Evolutionary conservation across 805 yeast species (phyloP).

Genomic region (Ogataea nitratoaversa): DNA sequence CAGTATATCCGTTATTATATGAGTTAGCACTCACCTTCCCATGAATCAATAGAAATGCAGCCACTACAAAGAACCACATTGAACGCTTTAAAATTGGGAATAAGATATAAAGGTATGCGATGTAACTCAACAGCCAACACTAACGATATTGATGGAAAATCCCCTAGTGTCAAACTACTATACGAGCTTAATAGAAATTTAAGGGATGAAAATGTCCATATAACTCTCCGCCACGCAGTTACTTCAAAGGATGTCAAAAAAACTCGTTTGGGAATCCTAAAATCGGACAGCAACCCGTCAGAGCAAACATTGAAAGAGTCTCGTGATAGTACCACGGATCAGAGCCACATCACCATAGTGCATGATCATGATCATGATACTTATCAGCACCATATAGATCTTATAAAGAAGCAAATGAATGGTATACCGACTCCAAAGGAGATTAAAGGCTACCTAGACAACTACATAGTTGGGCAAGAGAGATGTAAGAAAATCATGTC

Average conservation of each 20-base stretch:
- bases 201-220: conserved; percentile 16
- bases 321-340: not conserved
- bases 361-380: conserved; percentile 2
- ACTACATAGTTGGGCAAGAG: conserved; percentile 54
- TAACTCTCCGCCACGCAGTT: not conserved
- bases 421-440: conserved; percentile 44
- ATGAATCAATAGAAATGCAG: too few relatives aligned
- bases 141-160: conserved; percentile 2
- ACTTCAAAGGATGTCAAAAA: not conserved
- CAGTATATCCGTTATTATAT: too few relatives aligned
- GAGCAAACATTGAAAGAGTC: too few relatives aligned
- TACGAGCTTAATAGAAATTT: conserved; percentile 12
- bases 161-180: conserved; percentile 15
- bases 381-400: conserved; percentile 8
- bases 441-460: conserved; percentile 43
- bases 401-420: conserved; percentile 7
- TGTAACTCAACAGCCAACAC: not conserved
- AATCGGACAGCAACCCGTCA: too few relatives aligned
- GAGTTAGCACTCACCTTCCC: too few relatives aligned
- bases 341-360: not conserved
- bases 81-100: too few relatives aligned
- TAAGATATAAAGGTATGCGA: not conserved
- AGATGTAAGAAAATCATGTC: conserved; percentile 53
- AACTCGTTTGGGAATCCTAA: not conserved
- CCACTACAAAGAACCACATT: too few relatives aligned